Conservation (phyloP, 768 basidiomycete species). For the Piloderma croceum region DNA sequence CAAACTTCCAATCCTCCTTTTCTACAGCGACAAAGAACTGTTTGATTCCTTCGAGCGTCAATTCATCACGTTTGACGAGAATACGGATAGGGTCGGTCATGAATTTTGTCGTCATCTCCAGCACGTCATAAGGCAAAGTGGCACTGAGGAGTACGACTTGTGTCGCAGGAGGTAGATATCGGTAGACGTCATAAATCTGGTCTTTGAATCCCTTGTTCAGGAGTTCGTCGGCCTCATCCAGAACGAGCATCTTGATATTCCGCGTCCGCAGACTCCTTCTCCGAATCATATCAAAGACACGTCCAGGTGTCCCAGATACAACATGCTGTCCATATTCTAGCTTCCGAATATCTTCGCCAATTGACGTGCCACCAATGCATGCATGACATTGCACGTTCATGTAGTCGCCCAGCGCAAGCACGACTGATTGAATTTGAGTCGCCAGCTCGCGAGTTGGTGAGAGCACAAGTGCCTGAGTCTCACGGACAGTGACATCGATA, state of each 20-base stretch:
- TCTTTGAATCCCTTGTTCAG: slow-evolving; percentile 99
- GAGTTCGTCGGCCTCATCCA: slow-evolving; percentile 94
- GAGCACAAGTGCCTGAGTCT: slow-evolving; percentile 93
- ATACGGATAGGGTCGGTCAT: slow-evolving; percentile 99
- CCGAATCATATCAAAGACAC: slow-evolving; percentile 99
- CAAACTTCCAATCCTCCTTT: slow-evolving; percentile 99
- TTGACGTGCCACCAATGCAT: slow-evolving; percentile 95
- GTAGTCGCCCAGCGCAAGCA: slow-evolving; percentile 94
- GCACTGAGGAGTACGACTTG: slow-evolving; percentile 97
- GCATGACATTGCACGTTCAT: slow-evolving; percentile 99
- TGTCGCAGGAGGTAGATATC: slow-evolving; percentile 93
- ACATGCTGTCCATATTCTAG: slow-evolving; percentile 97
- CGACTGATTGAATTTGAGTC: slow-evolving; percentile 97
- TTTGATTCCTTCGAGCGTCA: slow-evolving; percentile 94
- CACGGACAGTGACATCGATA: slow-evolving; percentile 91
- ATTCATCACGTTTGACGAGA: slow-evolving; percentile 97
- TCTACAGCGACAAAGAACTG: slow-evolving; percentile 98
- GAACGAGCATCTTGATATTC: slow-evolving; percentile 96
- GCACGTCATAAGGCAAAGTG: slow-evolving; percentile 91
- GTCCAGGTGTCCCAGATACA: slow-evolving; percentile 94
- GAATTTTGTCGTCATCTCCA: slow-evolving; percentile 99
- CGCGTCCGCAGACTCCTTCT: slow-evolving; percentile 87
- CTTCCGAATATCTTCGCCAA: slow-evolving; percentile 96
- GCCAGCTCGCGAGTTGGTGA: slow-evolving; percentile 98
- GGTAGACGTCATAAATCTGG: slow-evolving; percentile 98